Conservation (phyloP, 2,329 filamentous ascomycete genomes). For the Alternaria brassicae region DNA sequence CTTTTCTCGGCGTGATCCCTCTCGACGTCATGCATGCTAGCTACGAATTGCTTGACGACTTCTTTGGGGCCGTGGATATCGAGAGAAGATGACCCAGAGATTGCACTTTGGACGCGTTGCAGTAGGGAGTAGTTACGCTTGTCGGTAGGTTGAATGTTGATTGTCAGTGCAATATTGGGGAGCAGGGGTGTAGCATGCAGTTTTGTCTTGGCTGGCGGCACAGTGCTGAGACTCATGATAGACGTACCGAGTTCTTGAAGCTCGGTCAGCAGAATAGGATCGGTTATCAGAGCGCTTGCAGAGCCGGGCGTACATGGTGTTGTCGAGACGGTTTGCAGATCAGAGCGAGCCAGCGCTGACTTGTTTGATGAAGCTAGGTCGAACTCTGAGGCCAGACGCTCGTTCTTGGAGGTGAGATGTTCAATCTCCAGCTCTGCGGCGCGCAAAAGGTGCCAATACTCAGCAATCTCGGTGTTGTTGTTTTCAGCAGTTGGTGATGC, state of each 20-base stretch:
- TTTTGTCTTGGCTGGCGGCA: not conserved
- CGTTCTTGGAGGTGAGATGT: not conserved
- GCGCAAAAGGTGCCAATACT: not conserved
- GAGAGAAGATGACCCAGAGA: conserved; percentile 10
- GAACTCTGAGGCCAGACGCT: not conserved
- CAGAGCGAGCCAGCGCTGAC: not conserved
- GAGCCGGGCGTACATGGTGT: not conserved
- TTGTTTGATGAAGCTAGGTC: not conserved
- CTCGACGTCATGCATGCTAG: conserved; percentile 8
- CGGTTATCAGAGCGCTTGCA: not conserved
- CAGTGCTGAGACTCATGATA: not conserved
- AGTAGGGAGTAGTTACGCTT: conserved; percentile 14
- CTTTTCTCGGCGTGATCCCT: conserved; percentile 3
- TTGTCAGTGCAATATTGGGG: conserved; percentile 13
- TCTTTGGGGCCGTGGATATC: conserved; percentile 21
- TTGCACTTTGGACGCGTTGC: conserved; percentile 10
- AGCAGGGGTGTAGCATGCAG: not conserved
- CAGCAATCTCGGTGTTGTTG: not conserved
- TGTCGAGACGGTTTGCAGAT: not conserved
- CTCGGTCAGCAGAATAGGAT: not conserved
- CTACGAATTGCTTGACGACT: conserved; percentile 7
- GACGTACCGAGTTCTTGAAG: not conserved
- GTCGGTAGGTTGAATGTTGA: conserved; percentile 16
- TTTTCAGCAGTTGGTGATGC: not conserved
- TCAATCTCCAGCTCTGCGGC: not conserved